Percentiles rank a stretch among this genome's conserved stretches.
Conservation (phyloP, 345 rosid species). For the Salix udensis region DNA sequence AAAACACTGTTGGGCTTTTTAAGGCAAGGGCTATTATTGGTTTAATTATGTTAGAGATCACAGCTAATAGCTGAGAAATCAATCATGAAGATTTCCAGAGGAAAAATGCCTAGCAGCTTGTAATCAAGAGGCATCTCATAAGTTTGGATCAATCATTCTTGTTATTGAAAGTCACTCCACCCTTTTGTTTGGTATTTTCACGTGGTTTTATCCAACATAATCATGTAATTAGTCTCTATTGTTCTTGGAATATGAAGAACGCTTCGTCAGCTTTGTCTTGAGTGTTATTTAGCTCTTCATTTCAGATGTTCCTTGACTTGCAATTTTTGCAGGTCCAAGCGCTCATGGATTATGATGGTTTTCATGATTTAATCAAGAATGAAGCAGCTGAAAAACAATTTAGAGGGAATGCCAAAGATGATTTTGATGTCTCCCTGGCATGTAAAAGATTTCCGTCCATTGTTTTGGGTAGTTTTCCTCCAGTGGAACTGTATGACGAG, state of each 20-base stretch:
- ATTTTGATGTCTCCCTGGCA: conserved; percentile 51
- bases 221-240: background rate
- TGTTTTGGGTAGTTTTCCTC: conserved; percentile 54
- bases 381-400: conserved; percentile 41
- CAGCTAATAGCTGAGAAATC: background rate
- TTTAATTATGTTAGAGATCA: background rate
- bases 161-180: background rate
- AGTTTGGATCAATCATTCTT: background rate
- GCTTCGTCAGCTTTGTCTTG: background rate
- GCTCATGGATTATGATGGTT: conserved; percentile 43
- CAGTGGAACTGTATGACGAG: conserved; percentile 56
- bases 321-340: conserved; percentile 47
- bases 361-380: conserved; percentile 45
- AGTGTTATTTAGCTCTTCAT: background rate
- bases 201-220: background rate
- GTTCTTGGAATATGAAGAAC: background rate
- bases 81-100: background rate
- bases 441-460: conserved; percentile 79
- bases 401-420: conserved; percentile 26
- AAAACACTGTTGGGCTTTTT: background rate
- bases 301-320: background rate
- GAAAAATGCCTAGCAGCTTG: background rate
- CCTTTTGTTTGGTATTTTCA: background rate
- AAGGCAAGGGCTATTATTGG: background rate
- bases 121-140: background rate